phyloP scores from a whole-genome alignment of 768 basidiomycete genomes.

The Podaxis sp. region DNA sequence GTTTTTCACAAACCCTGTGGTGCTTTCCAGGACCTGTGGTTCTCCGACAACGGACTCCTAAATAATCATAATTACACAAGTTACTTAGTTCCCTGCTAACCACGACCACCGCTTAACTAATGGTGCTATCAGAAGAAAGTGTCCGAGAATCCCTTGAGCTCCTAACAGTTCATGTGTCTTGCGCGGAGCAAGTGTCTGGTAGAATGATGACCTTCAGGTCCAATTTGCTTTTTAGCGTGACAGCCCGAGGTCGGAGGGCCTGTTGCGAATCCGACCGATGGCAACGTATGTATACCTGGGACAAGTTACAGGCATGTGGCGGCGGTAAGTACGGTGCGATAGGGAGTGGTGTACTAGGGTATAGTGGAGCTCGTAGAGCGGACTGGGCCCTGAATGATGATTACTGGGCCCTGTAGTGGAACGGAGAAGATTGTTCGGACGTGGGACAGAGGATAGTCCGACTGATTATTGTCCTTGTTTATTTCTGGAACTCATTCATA shows the following conservation, averaged over 20 bases:
- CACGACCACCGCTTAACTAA: background rate
- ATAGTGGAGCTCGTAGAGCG: background rate
- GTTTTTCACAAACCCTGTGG: background rate
- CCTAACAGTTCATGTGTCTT: background rate
- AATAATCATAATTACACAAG: background rate
- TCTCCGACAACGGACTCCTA: constrained; percentile 1
- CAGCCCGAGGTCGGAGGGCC: background rate
- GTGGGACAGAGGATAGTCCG: background rate
- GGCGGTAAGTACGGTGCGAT: background rate
- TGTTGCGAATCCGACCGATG: background rate
- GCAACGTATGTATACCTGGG: background rate
- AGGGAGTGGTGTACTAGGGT: background rate
- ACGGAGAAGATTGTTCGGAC: constrained; percentile 8
- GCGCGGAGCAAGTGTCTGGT: background rate
- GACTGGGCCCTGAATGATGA: background rate
- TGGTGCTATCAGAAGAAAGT: background rate
- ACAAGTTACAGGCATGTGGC: background rate
- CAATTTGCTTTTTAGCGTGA: background rate
- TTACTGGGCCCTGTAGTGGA: constrained; percentile 5
- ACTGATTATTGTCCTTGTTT: background rate
- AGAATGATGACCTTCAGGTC: background rate
- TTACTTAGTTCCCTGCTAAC: background rate
- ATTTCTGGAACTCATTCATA: background rate
- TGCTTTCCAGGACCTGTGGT: background rate
- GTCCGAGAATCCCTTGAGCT: background rate